A percentile compares a stretch with the other conserved stretches of the same genome.
Conservation (phyloP, 208 protist genomes). For the Lotmaria passim region DNA sequence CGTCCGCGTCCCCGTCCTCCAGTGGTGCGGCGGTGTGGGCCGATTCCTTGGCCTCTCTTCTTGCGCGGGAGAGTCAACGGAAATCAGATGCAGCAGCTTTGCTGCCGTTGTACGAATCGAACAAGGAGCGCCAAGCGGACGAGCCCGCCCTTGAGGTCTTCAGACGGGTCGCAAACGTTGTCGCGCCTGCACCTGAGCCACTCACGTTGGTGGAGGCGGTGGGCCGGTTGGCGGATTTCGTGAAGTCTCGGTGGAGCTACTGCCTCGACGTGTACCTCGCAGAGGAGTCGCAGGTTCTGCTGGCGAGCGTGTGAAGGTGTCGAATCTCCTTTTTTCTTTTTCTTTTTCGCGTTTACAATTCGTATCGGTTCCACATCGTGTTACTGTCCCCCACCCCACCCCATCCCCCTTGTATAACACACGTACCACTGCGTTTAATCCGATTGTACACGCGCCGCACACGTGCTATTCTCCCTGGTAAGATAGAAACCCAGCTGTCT, state of each 20-base stretch:
- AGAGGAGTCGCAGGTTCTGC: constrained; percentile 52
- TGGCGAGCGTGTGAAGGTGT: constrained; percentile 12
- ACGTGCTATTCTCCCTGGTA: too few species aligned
- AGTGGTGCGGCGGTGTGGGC: background rate
- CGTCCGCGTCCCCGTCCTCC: background rate
- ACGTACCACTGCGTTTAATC: too few species aligned
- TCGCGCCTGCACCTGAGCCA: constrained; percentile 8
- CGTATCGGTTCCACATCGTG: too few species aligned
- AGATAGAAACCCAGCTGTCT: too few species aligned
- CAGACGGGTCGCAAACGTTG: background rate
- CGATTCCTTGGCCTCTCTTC: constrained; percentile 1
- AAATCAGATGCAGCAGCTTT: background rate
- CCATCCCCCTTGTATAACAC: too few species aligned
- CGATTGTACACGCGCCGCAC: too few species aligned
- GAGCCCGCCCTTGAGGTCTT: background rate
- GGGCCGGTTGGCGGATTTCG: constrained; percentile 26
- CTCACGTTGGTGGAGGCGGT: constrained; percentile 30
- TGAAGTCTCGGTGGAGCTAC: constrained; percentile 25
- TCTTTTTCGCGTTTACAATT: background rate
- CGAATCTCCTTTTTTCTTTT: constrained; percentile 5
- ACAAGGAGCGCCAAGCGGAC: background rate
- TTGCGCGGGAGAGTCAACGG: constrained; percentile 9
- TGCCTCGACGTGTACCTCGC: constrained; percentile 48
- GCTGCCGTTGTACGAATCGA: background rate
- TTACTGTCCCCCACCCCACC: too few species aligned